phyloP scores from a whole-genome alignment of 2,329 filamentous ascomycete species.

The Apiospora aurea region DNA sequence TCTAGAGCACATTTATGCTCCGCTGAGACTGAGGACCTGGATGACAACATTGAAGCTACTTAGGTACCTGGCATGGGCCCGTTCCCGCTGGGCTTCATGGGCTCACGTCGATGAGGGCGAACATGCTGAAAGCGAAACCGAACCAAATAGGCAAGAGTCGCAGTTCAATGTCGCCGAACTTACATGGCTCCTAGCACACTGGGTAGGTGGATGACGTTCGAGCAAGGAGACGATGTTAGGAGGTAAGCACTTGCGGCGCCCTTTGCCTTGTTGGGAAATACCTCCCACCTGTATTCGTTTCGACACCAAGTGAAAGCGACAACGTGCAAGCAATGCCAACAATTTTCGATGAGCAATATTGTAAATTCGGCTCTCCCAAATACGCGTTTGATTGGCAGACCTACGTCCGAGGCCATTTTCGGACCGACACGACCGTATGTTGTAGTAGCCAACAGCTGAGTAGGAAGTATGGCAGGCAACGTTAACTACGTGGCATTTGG shows the following conservation, averaged over 20 bases:
- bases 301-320: background rate
- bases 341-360: background rate
- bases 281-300: background rate
- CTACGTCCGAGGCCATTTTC: background rate
- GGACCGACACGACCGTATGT: background rate
- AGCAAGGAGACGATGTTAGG: background rate
- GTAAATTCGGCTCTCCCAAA: background rate
- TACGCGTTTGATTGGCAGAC: background rate
- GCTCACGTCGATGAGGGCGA: background rate
- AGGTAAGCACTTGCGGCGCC: background rate
- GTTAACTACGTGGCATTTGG: background rate
- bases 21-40: slow-evolving; percentile 7
- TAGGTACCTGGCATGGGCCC: background rate
- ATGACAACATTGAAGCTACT: background rate
- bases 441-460: background rate
- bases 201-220: no score
- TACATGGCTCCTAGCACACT: background rate
- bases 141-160: background rate
- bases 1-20: background rate
- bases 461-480: background rate
- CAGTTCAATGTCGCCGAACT: background rate
- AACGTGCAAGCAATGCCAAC: background rate
- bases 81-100: background rate
- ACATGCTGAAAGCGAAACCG: background rate
- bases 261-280: background rate